Evolutionary conservation across 2,329 filamentous ascomycete genomes (phyloP), one percentile per base, ranked within the genome.

Genomic region (Pseudogymnoascus sp.): DNA sequence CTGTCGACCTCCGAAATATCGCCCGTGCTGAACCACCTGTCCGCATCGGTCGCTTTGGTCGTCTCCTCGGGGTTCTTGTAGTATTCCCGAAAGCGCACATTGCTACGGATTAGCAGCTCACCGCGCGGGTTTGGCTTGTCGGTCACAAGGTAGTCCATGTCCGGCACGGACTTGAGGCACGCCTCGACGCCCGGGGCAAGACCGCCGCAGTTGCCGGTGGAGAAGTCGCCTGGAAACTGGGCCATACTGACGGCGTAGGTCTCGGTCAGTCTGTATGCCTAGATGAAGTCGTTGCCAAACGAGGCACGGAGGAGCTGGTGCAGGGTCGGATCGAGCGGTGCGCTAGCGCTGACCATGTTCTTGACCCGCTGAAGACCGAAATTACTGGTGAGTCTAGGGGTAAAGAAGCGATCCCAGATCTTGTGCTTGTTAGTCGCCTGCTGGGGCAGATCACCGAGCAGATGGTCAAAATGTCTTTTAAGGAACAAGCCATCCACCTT

Each of bases 1-100:
- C 85, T 85, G 74, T 99, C 94, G 22, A 99, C 80, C 65, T 86
- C 83, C 71, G 86, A 90, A 66, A 99, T 93, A 70, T 99, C 94
- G 61, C 94, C 94, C 0, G 91, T 97, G 73, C 89, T 89, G 83
- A 99, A 97, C 94, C 94, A 99, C 64, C 94, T 94, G 66, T 97
- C 91, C 35, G 87, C 78, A 9, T 93, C 90, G 50, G 97, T 79
- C 0, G 87, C 80, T 75, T 94, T 94, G 62, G 79, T 76, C 1
- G 93, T 97, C 80, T 97, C 93, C 65, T 88, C 90, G 0, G 86
- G 82, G 74, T 96, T 95, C 78, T 90, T 91, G 80, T 87, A 93
- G 77, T 99, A 99, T 72, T 91, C 90, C 59, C 77, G 78, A 81
- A 97, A 97, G 60, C 92, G 78, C 64, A 82, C 82, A n/a, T 86